These are phyloP conservation scores for Colletotrichum ledebouriae DNA, from an alignment of 2,329 filamentous ascomycete genomes.

Conservation along the genomic window DNA sequence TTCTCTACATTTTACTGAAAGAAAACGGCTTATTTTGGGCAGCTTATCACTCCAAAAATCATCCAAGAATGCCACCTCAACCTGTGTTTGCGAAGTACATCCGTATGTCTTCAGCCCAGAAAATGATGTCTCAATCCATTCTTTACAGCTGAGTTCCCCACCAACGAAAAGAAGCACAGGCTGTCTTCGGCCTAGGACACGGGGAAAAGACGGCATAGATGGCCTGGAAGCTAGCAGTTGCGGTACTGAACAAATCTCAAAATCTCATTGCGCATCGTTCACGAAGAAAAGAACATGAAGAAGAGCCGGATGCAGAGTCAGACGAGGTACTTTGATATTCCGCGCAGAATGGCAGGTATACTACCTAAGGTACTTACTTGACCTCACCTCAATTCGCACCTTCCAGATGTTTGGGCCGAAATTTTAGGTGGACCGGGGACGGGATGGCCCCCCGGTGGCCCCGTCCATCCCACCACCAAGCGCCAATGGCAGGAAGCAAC, in stretches of 20 bases:
- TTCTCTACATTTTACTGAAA: too few species aligned
- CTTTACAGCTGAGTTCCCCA: conserved; percentile 8
- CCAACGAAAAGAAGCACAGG: neutral
- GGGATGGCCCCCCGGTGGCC: conserved; percentile 14
- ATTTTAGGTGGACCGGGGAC: conserved; percentile 24
- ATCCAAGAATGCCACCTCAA: too few species aligned
- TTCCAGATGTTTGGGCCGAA: conserved; percentile 33
- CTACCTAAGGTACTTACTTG: neutral
- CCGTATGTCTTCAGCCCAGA: neutral
- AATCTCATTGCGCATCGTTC: too few species aligned
- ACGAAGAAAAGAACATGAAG: neutral
- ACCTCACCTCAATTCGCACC: neutral
- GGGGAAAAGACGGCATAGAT: too few species aligned
- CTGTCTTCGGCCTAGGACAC: too few species aligned
- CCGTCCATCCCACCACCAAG: conserved; percentile 15
- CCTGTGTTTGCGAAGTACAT: too few species aligned
- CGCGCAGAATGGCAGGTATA: neutral
- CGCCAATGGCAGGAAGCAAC: conserved; percentile 32
- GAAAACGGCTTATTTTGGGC: neutral
- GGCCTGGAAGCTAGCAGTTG: too few species aligned
- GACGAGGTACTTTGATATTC: neutral
- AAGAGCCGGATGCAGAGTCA: neutral
- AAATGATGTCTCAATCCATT: conserved; percentile 16
- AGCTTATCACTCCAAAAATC: neutral
- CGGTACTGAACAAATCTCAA: neutral